These are phyloP conservation scores for Corymbia maculata DNA, from an alignment of 345 rosid genomes.

Conservation along the genomic window DNA sequence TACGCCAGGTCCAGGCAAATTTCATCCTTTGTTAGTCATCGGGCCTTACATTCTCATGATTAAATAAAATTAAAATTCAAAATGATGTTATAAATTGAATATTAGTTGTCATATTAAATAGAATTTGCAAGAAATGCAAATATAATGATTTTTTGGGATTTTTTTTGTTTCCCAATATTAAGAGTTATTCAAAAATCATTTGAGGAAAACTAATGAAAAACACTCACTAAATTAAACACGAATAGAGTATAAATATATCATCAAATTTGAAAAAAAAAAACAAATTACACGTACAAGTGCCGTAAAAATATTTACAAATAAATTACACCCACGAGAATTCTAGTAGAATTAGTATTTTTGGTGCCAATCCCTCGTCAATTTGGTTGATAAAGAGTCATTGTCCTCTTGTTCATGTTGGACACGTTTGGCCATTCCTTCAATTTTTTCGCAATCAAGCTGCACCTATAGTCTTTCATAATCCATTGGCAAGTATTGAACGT, in stretches of 20 bases:
- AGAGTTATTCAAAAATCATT: not conserved
- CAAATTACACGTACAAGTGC: not conserved
- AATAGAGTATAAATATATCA: not conserved
- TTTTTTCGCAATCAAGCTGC: not conserved
- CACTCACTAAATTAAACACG: not conserved
- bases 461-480: not conserved
- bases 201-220: not conserved
- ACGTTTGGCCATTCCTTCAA: not conserved
- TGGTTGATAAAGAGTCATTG: not conserved
- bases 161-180: not conserved
- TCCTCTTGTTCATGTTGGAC: not conserved
- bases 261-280: not conserved
- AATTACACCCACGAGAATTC: not conserved
- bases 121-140: not conserved
- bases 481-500: not conserved
- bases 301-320: not conserved
- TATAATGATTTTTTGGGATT: not conserved
- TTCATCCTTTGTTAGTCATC: not conserved
- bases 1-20: not conserved
- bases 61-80: not conserved
- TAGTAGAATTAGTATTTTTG: not conserved
- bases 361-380: not conserved
- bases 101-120: not conserved
- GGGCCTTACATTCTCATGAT: not conserved
- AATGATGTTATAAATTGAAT: not conserved